Evolutionary conservation across 2,329 filamentous ascomycete species (phyloP), one percentile per base, ranked within the genome.

Genomic region (Hypoxylon sp.): DNA sequence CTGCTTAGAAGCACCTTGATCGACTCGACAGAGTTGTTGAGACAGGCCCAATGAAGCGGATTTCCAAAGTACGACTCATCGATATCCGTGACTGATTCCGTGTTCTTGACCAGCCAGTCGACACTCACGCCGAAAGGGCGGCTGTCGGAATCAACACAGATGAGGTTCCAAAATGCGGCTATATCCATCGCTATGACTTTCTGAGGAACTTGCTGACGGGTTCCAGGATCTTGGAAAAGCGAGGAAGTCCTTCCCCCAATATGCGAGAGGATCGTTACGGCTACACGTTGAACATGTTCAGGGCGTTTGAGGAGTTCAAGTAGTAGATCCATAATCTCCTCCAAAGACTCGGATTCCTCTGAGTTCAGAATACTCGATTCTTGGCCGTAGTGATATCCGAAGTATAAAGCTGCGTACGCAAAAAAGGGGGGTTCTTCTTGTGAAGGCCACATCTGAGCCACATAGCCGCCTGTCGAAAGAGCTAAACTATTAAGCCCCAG

Each of bases 161-260:
- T 57, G 9, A 67, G n/a, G 16, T 63, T 50, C 9, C 56, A 67
- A 30, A 67, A 67, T 27, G 64, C 64, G n/a, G 64, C 64, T 27
- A 67, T 6, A 23, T 61, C 46, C 32, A 57, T 61, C 12, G 64
- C 57, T 11, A 53, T 53, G 11, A 56, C 51, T 14, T 32, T 57
- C 12, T 37, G 43, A 11, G 55, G 50, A 30, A 67, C n/a, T 6
- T 43, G n/a, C 7, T 48, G 27, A 7, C 21, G 14, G 11, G 29
- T 23, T 0, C 4, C 11, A 2, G 41, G 27, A 11, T 65, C 56
- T 9, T 21, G 27, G 7, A 63, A 48, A n/a, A 67, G n/a, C n/a
- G 34, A 32, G 6, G 65, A 46, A 6, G 53, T 43, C 8, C 61
- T 65, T 34, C 65, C 65, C 0, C 39, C 56, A 19, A 64, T 37